These are phyloP conservation scores for Fusarium sp. DNA, from an alignment of 2,329 filamentous ascomycete species.

Conservation along the genomic window DNA sequence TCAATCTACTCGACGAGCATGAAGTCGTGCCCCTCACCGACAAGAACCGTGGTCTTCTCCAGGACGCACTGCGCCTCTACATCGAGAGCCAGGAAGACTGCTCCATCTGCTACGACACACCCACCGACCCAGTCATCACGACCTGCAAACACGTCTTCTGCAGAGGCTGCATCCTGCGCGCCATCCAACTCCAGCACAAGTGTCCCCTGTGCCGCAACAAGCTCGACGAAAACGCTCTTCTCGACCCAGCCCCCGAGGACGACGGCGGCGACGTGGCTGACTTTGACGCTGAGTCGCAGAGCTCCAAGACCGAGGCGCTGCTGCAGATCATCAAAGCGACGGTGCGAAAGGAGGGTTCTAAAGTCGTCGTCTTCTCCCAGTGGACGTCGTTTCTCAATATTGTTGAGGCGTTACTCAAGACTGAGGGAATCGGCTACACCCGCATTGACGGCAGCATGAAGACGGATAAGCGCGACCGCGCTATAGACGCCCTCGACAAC, in stretches of 20 bases:
- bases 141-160: slow-evolving; percentile 87
- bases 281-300: slow-evolving; percentile 73
- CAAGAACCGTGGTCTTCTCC: slow-evolving; percentile 77
- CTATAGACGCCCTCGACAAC: slow-evolving; percentile 73
- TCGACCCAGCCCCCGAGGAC: slow-evolving; percentile 72
- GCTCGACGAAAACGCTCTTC: slow-evolving; percentile 67
- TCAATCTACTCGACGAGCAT: slow-evolving; percentile 74
- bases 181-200: slow-evolving; percentile 79
- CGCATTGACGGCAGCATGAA: slow-evolving; percentile 86
- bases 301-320: slow-evolving; percentile 85
- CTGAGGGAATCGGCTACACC: slow-evolving; percentile 70
- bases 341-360: slow-evolving; percentile 70
- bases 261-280: slow-evolving; percentile 56
- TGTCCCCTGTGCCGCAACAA: slow-evolving; percentile 86
- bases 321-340: slow-evolving; percentile 79
- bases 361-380: slow-evolving; percentile 80
- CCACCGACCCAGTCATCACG: slow-evolving; percentile 82
- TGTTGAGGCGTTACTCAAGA: slow-evolving; percentile 73
- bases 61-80: slow-evolving; percentile 78
- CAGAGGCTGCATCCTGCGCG: slow-evolving; percentile 75
- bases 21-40: slow-evolving; percentile 75
- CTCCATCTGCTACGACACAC: slow-evolving; percentile 79
- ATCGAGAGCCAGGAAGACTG: slow-evolving; percentile 87
- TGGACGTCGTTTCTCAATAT: slow-evolving; percentile 81
- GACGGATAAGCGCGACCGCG: slow-evolving; percentile 74